A percentile compares a stretch with the other conserved stretches of the same genome.
Conservation (phyloP, 2,329 filamentous ascomycete species). For the Myriangium duriaei region DNA sequence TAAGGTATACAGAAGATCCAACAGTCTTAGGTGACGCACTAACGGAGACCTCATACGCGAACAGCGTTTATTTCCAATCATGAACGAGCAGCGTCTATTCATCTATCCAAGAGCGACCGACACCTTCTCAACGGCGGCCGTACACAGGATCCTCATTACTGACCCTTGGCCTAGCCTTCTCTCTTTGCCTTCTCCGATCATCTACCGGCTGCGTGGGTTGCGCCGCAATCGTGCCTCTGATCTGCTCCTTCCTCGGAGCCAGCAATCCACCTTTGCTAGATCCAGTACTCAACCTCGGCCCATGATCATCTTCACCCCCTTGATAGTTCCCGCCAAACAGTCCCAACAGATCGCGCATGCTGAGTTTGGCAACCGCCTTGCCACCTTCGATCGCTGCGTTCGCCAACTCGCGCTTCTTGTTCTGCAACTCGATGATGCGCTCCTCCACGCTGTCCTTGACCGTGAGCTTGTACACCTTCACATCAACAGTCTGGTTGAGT, state of each 20-base stretch:
- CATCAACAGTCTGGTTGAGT: conserved; percentile 91
- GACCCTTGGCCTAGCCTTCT: conserved; percentile 14
- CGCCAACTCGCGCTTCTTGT: conserved; percentile 86
- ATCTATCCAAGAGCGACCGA: too few relatives aligned
- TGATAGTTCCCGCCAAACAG: conserved; percentile 64
- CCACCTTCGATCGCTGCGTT: conserved; percentile 79
- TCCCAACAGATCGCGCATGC: conserved; percentile 83
- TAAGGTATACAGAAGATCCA: too few relatives aligned
- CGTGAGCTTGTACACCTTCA: conserved; percentile 89
- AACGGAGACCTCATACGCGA: too few relatives aligned
- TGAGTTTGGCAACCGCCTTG: conserved; percentile 69
- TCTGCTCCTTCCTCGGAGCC: background rate
- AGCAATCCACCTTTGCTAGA: too few relatives aligned
- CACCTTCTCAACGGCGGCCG: conserved; percentile 23
- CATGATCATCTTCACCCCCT: conserved; percentile 30
- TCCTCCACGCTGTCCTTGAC: conserved; percentile 81
- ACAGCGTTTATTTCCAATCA: too few relatives aligned
- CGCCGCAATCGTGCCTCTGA: conserved; percentile 5
- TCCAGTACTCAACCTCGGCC: conserved; percentile 21
- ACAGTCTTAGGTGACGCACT: too few relatives aligned
- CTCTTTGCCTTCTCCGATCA: conserved; percentile 12
- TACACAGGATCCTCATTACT: conserved; percentile 24
- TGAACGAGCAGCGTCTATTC: too few relatives aligned
- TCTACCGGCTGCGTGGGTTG: conserved; percentile 4
- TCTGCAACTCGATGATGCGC: conserved; percentile 84